These are phyloP conservation scores for Picochlorum sp. DNA, from an alignment of 139 green algal genomes.

Conservation along the genomic window DNA sequence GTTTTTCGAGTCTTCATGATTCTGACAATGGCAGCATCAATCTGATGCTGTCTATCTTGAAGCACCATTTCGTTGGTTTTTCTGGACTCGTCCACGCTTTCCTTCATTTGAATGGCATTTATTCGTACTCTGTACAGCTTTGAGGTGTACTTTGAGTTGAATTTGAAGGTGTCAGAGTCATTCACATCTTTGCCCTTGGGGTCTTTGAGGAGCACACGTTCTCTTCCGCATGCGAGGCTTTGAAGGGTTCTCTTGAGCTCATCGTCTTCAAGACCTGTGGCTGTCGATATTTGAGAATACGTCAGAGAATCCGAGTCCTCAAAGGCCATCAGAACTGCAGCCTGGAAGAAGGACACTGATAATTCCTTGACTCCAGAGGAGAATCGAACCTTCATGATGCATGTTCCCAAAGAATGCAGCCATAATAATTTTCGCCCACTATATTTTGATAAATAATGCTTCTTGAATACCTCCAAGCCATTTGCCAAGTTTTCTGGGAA, in stretches of 20 bases:
- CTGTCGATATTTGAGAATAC: conserved; percentile 57
- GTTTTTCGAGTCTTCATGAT: conserved; percentile 97
- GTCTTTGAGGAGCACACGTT: conserved; percentile 78
- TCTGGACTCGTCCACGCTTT: conserved; percentile 88
- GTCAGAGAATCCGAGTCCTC: conserved; percentile 71
- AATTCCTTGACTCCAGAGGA: conserved; percentile 87
- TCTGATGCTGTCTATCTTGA: conserved; percentile 86
- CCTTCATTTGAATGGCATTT: conserved; percentile 94
- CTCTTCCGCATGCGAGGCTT: conserved; percentile 81
- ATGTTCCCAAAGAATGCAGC: conserved; percentile 78
- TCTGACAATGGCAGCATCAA: conserved; percentile 94
- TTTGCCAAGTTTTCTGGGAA: conserved; percentile 70
- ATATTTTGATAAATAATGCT: conserved; percentile 94
- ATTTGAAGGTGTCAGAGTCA: conserved; percentile 73
- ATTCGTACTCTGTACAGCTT: conserved; percentile 86
- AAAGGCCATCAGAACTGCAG: conserved; percentile 93
- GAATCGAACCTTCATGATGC: conserved; percentile 76
- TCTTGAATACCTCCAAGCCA: conserved; percentile 66
- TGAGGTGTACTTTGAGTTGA: conserved; percentile 77
- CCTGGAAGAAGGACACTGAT: conserved; percentile 79
- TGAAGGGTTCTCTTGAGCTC: conserved; percentile 89
- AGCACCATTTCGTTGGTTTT: conserved; percentile 84
- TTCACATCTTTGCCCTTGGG: conserved; percentile 78
- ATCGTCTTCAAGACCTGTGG: conserved; percentile 56
- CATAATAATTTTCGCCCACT: conserved; percentile 83